Evolutionary conservation across 345 rosid genomes (phyloP).

Genomic region (Citrus reticulata): DNA sequence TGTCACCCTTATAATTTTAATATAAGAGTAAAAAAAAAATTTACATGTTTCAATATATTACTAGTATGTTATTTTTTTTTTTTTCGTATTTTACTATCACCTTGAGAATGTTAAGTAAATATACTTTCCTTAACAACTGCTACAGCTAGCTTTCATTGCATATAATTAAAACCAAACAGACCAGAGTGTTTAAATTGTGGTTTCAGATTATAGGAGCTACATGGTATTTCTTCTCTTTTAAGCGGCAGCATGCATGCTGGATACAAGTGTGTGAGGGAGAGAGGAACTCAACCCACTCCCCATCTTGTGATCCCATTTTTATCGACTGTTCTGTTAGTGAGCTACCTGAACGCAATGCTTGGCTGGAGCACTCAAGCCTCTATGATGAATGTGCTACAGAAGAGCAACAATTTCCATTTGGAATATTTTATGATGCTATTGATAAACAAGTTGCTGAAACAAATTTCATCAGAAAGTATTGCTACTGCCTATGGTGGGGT

Average conservation of each 20-base stretch:
- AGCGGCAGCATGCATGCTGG: slow-evolving; percentile 76
- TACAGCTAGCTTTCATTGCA: too few species aligned
- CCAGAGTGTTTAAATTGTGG: not conserved
- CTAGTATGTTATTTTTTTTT: too few species aligned
- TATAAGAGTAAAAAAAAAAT: too few species aligned
- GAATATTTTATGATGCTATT: slow-evolving; percentile 74
- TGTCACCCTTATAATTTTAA: not conserved
- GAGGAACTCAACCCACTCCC: slow-evolving; percentile 43
- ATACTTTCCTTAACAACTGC: too few species aligned
- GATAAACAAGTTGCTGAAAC: slow-evolving; percentile 56
- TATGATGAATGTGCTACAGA: slow-evolving; percentile 42
- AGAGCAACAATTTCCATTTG: slow-evolving; percentile 52
- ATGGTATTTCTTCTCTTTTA: slow-evolving; percentile 74
- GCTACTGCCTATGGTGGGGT: slow-evolving; percentile 96
- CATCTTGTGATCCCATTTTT: slow-evolving; percentile 42
- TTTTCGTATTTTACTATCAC: too few species aligned
- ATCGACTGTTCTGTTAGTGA: slow-evolving; percentile 58
- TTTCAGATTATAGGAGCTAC: slow-evolving; percentile 68
- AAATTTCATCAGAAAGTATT: slow-evolving; percentile 53
- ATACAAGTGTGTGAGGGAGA: slow-evolving; percentile 45
- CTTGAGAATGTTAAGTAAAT: too few species aligned
- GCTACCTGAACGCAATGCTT: slow-evolving; percentile 45
- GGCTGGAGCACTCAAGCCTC: slow-evolving; percentile 52
- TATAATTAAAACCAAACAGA: too few species aligned
- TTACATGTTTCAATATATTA: too few species aligned